Evolutionary conservation across 129 eudicot species (phyloP).

Genomic region (Artemisia tridentata): DNA sequence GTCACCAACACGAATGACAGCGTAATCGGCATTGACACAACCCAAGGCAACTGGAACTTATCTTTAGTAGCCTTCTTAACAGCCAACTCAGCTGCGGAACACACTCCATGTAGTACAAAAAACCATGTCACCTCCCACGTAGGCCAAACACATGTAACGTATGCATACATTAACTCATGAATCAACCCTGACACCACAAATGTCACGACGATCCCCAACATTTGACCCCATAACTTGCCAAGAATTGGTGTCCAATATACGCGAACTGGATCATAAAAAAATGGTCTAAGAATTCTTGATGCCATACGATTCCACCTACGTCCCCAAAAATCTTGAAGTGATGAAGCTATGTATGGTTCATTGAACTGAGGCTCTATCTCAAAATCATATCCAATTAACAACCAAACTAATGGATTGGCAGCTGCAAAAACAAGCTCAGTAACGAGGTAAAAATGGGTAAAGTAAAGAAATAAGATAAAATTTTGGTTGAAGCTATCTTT

Average conservation of each 20-base stretch:
- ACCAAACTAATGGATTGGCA: neutral
- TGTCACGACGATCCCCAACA: conserved; percentile 30
- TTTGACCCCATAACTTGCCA: conserved; percentile 25
- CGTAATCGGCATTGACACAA: conserved; percentile 34
- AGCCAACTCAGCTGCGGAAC: conserved; percentile 38
- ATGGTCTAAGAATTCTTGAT: neutral
- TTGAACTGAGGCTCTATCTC: conserved; percentile 3
- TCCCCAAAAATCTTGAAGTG: conserved; percentile 15
- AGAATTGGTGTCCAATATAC: neutral
- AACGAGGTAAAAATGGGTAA: conserved; percentile 3
- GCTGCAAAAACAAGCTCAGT: neutral
- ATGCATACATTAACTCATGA: conserved; percentile 57
- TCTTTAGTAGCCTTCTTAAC: conserved; percentile 32
- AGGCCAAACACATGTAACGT: conserved; percentile 40
- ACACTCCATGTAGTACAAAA: conserved; percentile 61
- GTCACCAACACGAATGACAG: conserved; percentile 40
- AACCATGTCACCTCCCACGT: conserved; percentile 49
- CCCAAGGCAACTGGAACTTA: conserved; percentile 30
- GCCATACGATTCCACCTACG: conserved; percentile 17
- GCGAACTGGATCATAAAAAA: neutral
- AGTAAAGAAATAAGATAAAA: neutral
- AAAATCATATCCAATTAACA: neutral
- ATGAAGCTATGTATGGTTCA: conserved; percentile 9
- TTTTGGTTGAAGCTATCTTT: neutral
- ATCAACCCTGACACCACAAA: conserved; percentile 64